Conservation (phyloP, 1,284 basidiomycete species). For the Heterobasidion irregulare region DNA sequence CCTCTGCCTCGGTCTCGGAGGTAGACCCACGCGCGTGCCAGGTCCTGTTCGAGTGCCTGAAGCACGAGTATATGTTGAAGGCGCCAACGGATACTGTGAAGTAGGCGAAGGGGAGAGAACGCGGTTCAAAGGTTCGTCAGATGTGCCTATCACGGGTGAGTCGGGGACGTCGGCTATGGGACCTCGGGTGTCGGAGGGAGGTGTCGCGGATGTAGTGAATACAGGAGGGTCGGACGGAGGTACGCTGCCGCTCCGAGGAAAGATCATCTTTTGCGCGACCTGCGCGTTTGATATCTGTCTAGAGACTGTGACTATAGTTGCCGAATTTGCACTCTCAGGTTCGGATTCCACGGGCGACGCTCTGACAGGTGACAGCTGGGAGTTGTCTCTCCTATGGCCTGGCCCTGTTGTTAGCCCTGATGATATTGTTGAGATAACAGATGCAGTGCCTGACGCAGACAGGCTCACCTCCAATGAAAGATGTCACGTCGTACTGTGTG, state of each 20-base stretch:
- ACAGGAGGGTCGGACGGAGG: neutral
- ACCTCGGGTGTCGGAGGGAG: neutral
- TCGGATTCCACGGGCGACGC: conserved; percentile 14
- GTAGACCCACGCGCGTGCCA: neutral
- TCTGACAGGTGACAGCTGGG: neutral
- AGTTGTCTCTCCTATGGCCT: conserved; percentile 1
- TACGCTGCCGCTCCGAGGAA: conserved; percentile 7
- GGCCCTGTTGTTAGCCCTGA: neutral
- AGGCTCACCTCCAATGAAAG: conserved; percentile 60
- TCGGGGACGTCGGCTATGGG: neutral
- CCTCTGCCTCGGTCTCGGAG: neutral
- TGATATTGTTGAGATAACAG: neutral
- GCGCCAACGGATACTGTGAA: neutral
- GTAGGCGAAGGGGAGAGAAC: neutral
- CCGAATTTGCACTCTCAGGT: conserved; percentile 9
- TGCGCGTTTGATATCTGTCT: conserved; percentile 10
- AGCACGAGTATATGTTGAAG: neutral
- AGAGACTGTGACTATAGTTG: conserved; percentile 11
- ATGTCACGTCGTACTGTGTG: conserved; percentile 65
- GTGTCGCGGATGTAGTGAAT: neutral
- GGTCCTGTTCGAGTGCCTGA: neutral
- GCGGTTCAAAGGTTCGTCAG: neutral
- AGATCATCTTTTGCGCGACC: conserved; percentile 13
- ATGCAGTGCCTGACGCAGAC: conserved; percentile 1
- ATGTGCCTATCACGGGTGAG: neutral